A percentile compares a stretch with the other conserved stretches of the same genome.
These are phyloP conservation scores for Xylaria sp. DNA, from an alignment of 2,329 filamentous ascomycete species.

Conservation along the genomic window DNA sequence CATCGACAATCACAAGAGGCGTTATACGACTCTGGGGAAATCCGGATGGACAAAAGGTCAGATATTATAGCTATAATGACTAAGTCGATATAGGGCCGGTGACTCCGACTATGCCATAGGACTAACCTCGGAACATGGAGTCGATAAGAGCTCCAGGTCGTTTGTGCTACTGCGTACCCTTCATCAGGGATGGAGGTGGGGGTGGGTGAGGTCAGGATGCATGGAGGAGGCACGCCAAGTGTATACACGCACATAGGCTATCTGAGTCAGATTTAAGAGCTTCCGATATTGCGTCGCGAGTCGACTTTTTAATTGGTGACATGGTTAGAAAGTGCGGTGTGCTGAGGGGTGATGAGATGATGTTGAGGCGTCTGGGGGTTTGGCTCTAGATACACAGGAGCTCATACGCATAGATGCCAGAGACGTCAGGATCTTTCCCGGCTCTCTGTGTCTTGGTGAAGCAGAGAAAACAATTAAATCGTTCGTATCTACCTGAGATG, in stretches of 20 bases:
- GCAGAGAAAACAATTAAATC: slow-evolving; percentile 1
- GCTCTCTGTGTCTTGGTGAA: slow-evolving; percentile 2
- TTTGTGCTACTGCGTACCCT: neutral
- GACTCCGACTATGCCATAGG: slow-evolving; percentile 14
- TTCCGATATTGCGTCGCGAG: slow-evolving; percentile 8
- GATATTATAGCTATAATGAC: slow-evolving; percentile 6
- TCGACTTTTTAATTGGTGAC: slow-evolving; percentile 26
- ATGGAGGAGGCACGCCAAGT: neutral
- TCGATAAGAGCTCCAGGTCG: slow-evolving; percentile 22
- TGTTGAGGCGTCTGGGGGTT: slow-evolving; percentile 2
- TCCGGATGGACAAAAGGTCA: neutral
- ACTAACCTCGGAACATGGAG: slow-evolving; percentile 6
- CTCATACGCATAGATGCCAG: neutral
- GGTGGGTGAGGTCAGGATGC: neutral
- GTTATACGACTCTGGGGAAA: slow-evolving; percentile 10
- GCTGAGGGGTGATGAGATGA: slow-evolving; percentile 26
- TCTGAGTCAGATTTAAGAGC: slow-evolving; percentile 35
- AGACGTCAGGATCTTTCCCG: neutral
- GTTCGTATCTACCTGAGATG: neutral
- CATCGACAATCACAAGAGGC: neutral
- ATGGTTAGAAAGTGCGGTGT: slow-evolving; percentile 35
- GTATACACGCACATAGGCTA: slow-evolving; percentile 21
- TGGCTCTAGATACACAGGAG: neutral
- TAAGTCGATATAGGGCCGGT: slow-evolving; percentile 24
- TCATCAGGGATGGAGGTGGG: slow-evolving; percentile 1